Evolutionary conservation across 148 eudicot genomes (phyloP), one percentile per base, ranked within the genome.

Genomic region (Persicaria maculosa): DNA sequence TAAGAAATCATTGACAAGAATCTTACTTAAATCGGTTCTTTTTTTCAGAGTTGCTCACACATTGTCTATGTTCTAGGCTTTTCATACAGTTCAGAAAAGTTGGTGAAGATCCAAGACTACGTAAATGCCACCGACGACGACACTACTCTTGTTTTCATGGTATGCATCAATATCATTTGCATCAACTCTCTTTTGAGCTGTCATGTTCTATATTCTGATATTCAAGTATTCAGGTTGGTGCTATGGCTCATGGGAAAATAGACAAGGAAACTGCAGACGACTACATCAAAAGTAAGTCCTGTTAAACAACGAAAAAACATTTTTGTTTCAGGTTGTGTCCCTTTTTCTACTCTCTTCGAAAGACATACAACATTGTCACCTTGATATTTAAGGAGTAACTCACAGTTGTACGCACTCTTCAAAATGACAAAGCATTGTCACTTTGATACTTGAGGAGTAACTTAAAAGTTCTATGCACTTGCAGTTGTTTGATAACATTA

Each of bases 171-270:
- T 65, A 1, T 47, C 71, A 15, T 50, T 40, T 44, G 8, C 19
- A 7, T 65, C 20, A 61, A 46, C 54, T 76, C 19, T 7, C 31
- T 55, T 72, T 72, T 16, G 40, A 12, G 17, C 75, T 36, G 7
- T 31, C 70, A 64, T 11, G 15, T 36, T 40, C 70, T 0, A 17
- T 14, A 6, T 65, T 65, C 70, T 65, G 46, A 65, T 43, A 14
- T 65, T 4, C 47, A 65, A 36, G 15, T 40, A 5, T 81, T 58
- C 81, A 95, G 98, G 93, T 95, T 78, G 98, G 98, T 84, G 97
- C 98, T 69, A 95, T 95, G 97, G 90, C 98, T 77, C 97, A 95
- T 84, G 98, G 97, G 80, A 95, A 87, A 83, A 88, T 95, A 70
- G 87, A 85, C 17, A 74, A 84, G 72, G 89, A 87, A 1, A 88